Evolutionary conservation across 148 eudicot species (phyloP).

Genomic region (Amaranthus cruentus): DNA sequence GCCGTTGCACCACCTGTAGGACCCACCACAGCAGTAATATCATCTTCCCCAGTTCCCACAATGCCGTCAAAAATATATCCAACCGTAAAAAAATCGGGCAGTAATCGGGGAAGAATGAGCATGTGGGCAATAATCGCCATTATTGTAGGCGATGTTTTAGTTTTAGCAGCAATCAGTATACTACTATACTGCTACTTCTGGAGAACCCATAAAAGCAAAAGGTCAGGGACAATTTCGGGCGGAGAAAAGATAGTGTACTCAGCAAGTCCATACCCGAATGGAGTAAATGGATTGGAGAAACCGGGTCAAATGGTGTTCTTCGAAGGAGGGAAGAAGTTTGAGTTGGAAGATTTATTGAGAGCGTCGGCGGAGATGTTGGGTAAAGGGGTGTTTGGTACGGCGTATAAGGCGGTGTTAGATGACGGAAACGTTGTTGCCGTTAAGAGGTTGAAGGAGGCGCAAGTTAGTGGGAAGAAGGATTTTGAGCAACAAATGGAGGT

Average conservation of each 20-base stretch:
- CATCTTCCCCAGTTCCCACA: slow-evolving; percentile 40
- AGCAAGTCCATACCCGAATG: slow-evolving; percentile 38
- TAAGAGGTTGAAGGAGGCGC: slow-evolving; percentile 68
- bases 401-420: slow-evolving; percentile 78
- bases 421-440: slow-evolving; percentile 83
- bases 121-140: slow-evolving; percentile 44
- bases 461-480: slow-evolving; percentile 37
- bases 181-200: slow-evolving; percentile 62
- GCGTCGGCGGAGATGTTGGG: slow-evolving; percentile 97
- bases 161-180: slow-evolving; percentile 36
- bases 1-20: slow-evolving; percentile 11
- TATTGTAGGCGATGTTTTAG: slow-evolving; percentile 57
- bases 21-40: slow-evolving; percentile 21
- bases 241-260: slow-evolving; percentile 70
- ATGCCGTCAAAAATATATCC: slow-evolving; percentile 18
- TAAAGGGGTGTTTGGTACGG: slow-evolving; percentile 86
- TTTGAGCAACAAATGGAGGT: slow-evolving; percentile 85
- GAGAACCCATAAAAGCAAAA: slow-evolving; percentile 21
- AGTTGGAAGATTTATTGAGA: slow-evolving; percentile 76
- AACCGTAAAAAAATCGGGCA: background rate
- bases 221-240: slow-evolving; percentile 25
- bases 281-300: background rate
- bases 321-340: slow-evolving; percentile 69
- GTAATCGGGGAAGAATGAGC: slow-evolving; percentile 30
- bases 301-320: slow-evolving; percentile 71